phyloP scores from a whole-genome alignment of 345 rosid genomes.

The Fremontodendron californicum region DNA sequence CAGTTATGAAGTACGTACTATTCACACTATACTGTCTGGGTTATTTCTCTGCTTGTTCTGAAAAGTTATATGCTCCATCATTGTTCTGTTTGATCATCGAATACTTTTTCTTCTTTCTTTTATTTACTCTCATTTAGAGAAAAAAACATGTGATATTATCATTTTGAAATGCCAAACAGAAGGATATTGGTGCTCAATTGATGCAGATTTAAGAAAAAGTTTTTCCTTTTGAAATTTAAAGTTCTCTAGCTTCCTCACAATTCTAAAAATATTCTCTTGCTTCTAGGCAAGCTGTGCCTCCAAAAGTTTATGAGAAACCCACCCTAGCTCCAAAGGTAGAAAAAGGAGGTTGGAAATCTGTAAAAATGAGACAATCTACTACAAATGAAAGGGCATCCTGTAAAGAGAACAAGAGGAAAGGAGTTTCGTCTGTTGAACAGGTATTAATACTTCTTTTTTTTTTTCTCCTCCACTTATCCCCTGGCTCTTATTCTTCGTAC shows the following conservation, averaged over 20 bases:
- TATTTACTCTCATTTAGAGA: neutral
- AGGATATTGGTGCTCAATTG: neutral
- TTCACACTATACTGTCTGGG: neutral
- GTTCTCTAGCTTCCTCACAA: neutral
- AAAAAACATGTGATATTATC: neutral
- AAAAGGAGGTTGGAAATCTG: conserved; percentile 60
- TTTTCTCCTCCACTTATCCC: neutral
- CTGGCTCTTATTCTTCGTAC: conserved; percentile 6
- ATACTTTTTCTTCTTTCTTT: neutral
- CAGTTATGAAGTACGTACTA: conserved; percentile 42
- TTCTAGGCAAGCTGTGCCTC: conserved; percentile 40
- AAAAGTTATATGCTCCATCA: neutral
- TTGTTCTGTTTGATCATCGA: neutral
- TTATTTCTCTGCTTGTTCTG: conserved; percentile 1
- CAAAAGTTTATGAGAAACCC: conserved; percentile 26
- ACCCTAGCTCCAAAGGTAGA: conserved; percentile 39
- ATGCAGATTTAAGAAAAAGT: neutral
- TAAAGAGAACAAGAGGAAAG: conserved; percentile 29
- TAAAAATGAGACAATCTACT: conserved; percentile 33
- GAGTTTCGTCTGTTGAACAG: conserved; percentile 32
- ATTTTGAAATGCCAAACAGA: neutral
- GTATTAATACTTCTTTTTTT: conserved; percentile 26
- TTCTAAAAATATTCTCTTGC: conserved; percentile 11
- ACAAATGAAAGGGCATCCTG: conserved; percentile 16
- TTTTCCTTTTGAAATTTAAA: neutral